phyloP scores from a whole-genome alignment of 2,329 filamentous ascomycete species.

The Cladobotryum mycophilum region DNA sequence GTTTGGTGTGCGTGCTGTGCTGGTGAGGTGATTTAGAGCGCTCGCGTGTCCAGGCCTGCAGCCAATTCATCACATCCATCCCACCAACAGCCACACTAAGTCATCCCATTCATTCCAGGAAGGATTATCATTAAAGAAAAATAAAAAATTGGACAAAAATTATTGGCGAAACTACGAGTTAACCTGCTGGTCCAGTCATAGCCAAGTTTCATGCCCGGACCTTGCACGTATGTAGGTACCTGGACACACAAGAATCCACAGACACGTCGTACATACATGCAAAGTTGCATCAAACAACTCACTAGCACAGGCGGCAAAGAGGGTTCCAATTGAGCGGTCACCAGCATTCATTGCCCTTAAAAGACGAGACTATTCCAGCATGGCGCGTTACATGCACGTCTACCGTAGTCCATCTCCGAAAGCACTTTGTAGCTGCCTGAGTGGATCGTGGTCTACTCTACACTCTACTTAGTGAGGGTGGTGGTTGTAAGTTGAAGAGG shows the following conservation, averaged over 20 bases:
- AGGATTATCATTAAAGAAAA: too few species aligned
- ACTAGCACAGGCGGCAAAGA: slow-evolving; percentile 14
- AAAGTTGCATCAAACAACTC: slow-evolving; percentile 9
- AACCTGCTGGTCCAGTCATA: neutral
- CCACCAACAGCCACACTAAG: too few species aligned
- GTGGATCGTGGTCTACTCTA: slow-evolving; percentile 3
- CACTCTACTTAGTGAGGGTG: too few species aligned
- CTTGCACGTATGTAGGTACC: too few species aligned
- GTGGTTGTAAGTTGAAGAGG: slow-evolving; percentile 2
- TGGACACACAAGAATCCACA: slow-evolving; percentile 6
- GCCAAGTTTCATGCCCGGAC: neutral
- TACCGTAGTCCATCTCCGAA: slow-evolving; percentile 8
- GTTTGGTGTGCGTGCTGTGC: too few species aligned
- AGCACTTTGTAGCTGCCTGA: slow-evolving; percentile 1
- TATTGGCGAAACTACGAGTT: too few species aligned
- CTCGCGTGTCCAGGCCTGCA: too few species aligned
- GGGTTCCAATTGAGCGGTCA: slow-evolving; percentile 16
- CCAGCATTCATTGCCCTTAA: slow-evolving; percentile 3
- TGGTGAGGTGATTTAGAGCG: too few species aligned
- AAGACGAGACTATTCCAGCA: slow-evolving; percentile 6
- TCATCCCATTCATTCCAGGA: too few species aligned
- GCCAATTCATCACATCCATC: too few species aligned
- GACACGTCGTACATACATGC: slow-evolving; percentile 11
- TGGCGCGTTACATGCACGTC: slow-evolving; percentile 10
- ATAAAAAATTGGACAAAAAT: too few species aligned